phyloP scores from a whole-genome alignment of 257 asterid genomes.

The Forsythia suspensa region DNA sequence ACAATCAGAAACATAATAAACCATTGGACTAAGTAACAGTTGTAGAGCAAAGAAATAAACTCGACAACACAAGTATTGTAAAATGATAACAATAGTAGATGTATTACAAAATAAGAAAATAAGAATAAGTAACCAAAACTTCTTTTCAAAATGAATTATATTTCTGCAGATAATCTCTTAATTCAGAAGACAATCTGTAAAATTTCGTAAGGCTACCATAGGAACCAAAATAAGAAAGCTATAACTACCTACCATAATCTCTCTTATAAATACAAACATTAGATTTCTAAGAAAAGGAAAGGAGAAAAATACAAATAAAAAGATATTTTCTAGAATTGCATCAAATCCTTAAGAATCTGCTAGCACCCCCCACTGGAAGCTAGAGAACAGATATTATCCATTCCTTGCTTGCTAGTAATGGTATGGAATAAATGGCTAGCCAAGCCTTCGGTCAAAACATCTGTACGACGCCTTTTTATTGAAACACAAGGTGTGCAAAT shows the following conservation, averaged over 20 bases:
- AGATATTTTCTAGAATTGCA: neutral
- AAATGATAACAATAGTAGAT: conserved; percentile 8
- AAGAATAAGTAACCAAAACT: neutral
- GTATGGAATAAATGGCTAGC: neutral
- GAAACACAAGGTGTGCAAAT: neutral
- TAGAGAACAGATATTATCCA: neutral
- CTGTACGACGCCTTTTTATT: neutral
- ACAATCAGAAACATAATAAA: neutral
- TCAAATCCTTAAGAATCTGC: neutral
- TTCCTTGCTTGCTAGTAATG: neutral
- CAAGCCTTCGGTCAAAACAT: neutral
- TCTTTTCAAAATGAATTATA: neutral
- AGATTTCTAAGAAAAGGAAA: neutral
- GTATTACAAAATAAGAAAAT: neutral
- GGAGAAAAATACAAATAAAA: neutral
- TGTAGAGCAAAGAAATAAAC: neutral
- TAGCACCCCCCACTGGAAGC: neutral
- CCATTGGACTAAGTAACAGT: neutral
- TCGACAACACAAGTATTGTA: conserved; percentile 4
- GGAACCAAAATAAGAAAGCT: neutral
- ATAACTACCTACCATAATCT: neutral
- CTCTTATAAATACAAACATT: neutral
- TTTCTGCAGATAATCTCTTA: neutral
- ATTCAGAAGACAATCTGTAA: neutral
- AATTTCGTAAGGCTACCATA: neutral